Evolutionary conservation across 441 rosid species (phyloP).

Genomic region (Jatropha multifida): DNA sequence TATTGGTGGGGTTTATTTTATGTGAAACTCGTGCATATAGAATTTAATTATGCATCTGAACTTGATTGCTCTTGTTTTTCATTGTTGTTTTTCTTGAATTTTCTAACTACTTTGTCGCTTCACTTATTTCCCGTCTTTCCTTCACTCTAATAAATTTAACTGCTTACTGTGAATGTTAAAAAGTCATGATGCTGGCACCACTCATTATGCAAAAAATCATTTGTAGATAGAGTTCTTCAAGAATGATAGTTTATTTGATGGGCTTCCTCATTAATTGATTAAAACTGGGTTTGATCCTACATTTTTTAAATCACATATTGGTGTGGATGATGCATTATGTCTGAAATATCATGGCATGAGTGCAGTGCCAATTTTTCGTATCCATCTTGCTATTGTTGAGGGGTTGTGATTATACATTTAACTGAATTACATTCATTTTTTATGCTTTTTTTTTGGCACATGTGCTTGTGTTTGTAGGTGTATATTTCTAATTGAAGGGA

Average conservation of each 20-base stretch:
- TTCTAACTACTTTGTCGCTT: neutral
- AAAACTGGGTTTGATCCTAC: neutral
- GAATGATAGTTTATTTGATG: neutral
- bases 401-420: neutral
- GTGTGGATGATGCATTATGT: neutral
- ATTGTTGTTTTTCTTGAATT: neutral
- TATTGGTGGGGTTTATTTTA: conserved; percentile 1
- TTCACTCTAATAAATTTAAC: neutral
- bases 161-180: neutral
- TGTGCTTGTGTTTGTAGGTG: neutral
- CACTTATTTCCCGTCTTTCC: neutral
- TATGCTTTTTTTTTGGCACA: neutral
- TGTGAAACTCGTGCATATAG: neutral
- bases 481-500: neutral
- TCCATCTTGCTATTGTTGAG: neutral
- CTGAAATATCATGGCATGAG: neutral
- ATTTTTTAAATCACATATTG: neutral
- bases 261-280: neutral
- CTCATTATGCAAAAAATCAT: neutral
- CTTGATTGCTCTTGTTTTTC: neutral
- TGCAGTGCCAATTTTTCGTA: neutral
- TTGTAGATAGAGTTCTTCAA: neutral
- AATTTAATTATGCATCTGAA: neutral
- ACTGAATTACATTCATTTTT: neutral
- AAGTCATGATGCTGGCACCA: neutral